Base-by-base conservation (phyloP, 2,329 filamentous ascomycete species). In the Diaporthe nobilis region DNA sequence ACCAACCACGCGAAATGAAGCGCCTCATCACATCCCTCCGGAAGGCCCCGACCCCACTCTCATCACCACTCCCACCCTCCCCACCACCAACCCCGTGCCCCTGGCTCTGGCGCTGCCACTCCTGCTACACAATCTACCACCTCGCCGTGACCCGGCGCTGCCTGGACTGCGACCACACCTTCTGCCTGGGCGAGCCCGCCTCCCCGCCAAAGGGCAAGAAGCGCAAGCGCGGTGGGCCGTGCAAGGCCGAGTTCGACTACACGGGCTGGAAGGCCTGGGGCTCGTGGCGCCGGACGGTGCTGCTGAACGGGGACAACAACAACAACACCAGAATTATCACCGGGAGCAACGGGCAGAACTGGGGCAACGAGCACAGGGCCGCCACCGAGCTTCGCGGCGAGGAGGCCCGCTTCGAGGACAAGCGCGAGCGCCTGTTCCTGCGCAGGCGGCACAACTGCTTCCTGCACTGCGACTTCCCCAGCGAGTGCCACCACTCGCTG, bases 151-250 rank as follows among this genome's bases (percentile, higher is more conserved):
- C 85, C 60, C 82, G 83, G 13, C 80, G 83, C 31, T 85, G 86
- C 71, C 82, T 87, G 61, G 79, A 82, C 53, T 86, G 86, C 81
- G 79, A 80, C 72, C 84, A 85, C 80, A 68, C 65, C 42, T 81
- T 83, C 76, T 86, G 86, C 79, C 81, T 68, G 1, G 53, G 68
- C 61, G 44, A 79, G 28, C 3, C 55, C 4, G 79, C 79, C 37
- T n/a, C 75, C 4, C 75, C 78, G 39, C 42, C 72, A 39, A 44
- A 71, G 5, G 31, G 63, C 25, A 65, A 75, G 58, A 71, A 71
- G 55, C 72, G 76, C 49, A 63, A 47, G 51, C 37, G 58, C 71
- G 22, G 57, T 61, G 75, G 78, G 28, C 73, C 72, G 9, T 84
- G 82, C 78, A 67, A 15, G 25, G 63, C 79, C 75, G 78, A 81